Conservation (phyloP, 1,284 basidiomycete species). For the Ceratobasidium sp. region DNA sequence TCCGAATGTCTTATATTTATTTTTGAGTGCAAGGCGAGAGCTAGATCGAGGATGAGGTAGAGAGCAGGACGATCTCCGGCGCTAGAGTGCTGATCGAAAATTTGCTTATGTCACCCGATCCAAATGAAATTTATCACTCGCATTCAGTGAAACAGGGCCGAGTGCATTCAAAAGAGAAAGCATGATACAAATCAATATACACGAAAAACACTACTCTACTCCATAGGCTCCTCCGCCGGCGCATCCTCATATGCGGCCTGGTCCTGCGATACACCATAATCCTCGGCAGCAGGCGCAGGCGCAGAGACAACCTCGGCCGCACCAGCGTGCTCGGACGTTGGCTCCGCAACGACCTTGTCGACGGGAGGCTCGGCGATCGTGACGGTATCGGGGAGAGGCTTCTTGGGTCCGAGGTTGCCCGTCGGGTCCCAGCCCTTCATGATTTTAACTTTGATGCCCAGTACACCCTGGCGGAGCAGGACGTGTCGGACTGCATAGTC, state of each 20-base stretch:
- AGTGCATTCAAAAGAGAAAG: slow-evolving; percentile 16
- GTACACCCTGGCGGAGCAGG: slow-evolving; percentile 97
- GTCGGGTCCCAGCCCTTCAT: slow-evolving; percentile 98
- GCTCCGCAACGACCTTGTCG: slow-evolving; percentile 81
- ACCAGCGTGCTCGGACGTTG: slow-evolving; percentile 69
- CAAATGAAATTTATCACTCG: background rate
- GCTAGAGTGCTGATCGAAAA: slow-evolving; percentile 14
- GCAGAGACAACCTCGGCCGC: background rate
- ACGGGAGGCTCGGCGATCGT: slow-evolving; percentile 85
- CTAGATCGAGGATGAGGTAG: background rate
- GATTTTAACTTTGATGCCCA: slow-evolving; percentile 99
- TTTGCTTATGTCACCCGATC: slow-evolving; percentile 15
- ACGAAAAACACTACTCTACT: background rate
- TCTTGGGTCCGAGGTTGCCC: slow-evolving; percentile 86
- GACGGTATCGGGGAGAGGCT: slow-evolving; percentile 96
- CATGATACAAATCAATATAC: slow-evolving; percentile 18
- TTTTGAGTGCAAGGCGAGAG: background rate
- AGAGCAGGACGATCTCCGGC: background rate
- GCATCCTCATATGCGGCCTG: slow-evolving; percentile 30
- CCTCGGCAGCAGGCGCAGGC: slow-evolving; percentile 4
- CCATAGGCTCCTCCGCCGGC: slow-evolving; percentile 9
- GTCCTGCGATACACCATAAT: slow-evolving; percentile 17
- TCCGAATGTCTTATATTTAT: background rate
- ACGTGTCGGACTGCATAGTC: slow-evolving; percentile 99
- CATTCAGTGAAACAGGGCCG: background rate